Base-by-base conservation (phyloP, 352 stramenopile species). In the Aphanomyces euteiches region DNA sequence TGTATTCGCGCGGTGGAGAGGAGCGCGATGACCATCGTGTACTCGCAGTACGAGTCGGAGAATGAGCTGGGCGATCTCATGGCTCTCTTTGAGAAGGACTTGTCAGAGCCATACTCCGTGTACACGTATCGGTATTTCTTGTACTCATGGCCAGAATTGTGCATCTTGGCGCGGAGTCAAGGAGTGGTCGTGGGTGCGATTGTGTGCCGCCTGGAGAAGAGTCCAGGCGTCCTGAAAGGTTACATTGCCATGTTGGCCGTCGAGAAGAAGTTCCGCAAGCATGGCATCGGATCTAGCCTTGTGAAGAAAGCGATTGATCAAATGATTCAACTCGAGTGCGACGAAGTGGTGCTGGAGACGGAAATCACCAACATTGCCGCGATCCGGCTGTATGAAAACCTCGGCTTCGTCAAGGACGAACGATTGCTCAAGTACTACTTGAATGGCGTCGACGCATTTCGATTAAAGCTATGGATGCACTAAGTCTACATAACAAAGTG, bases 51-150 rank as follows among this genome's bases (percentile, higher is more conserved):
- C 77, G 80, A 92, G 63, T 90, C 85, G 66, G 90, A 97, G 79
- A 90, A 91, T 67, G 82, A 97, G 77, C 83, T 98, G 34, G 80
- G 79, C 19, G 89, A 96, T 75, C 89, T 98, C 17, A 93, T 98
- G 73, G 88, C 87, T 69, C 86, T 98, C 56, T 96, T 98, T 63
- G 90, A 97, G 75, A 96, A 96, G 77, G 94, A 98, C 68, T 81
- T 98, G 39, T 97, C 87, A 3, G 94, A 98, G 78, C 94, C 94
- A 8, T 98, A 98, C 79, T 97, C 90, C 36, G 92, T 98, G 69
- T 98, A 97, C 79, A 98, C 94, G 60, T 98, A 98, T 78, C 87
- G 94, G n/a, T 98, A 98, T 75, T 98, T 98, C 74, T 80, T 98
- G 57, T 94, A 93, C 78, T 97, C 96, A 74, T 98, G 93, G 93